Percentiles rank a stretch among this genome's conserved stretches.
phyloP scores from a whole-genome alignment of 495 filamentous ascomycete genomes.

The Pyrenula massariospora region DNA sequence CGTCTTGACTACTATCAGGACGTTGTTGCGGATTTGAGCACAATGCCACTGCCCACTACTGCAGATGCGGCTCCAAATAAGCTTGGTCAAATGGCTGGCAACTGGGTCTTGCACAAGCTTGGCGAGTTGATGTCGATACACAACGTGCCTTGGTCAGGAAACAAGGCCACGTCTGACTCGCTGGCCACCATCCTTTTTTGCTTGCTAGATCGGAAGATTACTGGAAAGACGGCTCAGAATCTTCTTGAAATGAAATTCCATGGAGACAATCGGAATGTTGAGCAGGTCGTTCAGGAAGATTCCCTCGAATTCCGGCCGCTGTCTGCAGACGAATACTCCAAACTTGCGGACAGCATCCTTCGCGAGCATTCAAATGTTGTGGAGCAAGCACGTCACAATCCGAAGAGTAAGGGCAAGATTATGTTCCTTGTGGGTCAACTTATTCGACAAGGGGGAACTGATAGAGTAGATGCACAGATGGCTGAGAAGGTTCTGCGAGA shows the following conservation, averaged over 20 bases:
- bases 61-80: constrained; percentile 9
- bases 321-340: constrained; percentile 33
- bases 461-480: constrained; percentile 62
- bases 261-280: constrained; percentile 36
- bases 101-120: constrained; percentile 81
- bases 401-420: constrained; percentile 58
- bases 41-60: constrained; percentile 23
- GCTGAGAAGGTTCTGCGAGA: constrained; percentile 55
- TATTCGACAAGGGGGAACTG: constrained; percentile 66
- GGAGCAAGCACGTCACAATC: constrained; percentile 51
- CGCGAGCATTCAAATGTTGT: constrained; percentile 47
- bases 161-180: constrained; percentile 42
- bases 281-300: constrained; percentile 51
- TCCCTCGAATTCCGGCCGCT: constrained; percentile 53
- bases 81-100: constrained; percentile 35
- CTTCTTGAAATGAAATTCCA: constrained; percentile 53
- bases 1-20: constrained; percentile 76
- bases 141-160: constrained; percentile 38
- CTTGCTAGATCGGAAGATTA: constrained; percentile 56
- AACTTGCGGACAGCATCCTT: constrained; percentile 28
- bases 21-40: constrained; percentile 45
- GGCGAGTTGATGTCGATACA: constrained; percentile 57
- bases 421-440: constrained; percentile 86
- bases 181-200: constrained; percentile 58
- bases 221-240: constrained; percentile 62